Evolutionary conservation across 2,329 filamentous ascomycete genomes (phyloP).

Genomic region (Verticillium longisporum): DNA sequence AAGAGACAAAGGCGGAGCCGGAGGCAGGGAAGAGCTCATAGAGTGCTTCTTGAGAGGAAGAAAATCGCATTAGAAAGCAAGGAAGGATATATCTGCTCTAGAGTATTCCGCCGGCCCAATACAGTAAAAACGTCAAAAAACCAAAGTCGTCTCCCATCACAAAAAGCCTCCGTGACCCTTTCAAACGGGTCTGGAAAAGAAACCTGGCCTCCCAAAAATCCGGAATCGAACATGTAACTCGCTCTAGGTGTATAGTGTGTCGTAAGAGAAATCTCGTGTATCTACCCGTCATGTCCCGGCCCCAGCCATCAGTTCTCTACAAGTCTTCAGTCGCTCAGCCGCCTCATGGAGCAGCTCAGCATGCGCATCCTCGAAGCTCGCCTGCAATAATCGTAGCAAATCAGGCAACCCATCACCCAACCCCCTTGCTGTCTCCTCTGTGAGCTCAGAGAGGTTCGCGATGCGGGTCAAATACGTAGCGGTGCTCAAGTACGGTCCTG

Average conservation of each 20-base stretch:
- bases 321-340: constrained; percentile 61
- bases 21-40: constrained; percentile 16
- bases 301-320: constrained; percentile 45
- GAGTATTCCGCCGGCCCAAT: not conserved
- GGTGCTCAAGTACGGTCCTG: constrained; percentile 22
- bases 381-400: constrained; percentile 34
- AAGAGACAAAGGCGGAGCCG: constrained; percentile 15
- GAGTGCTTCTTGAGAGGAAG: not conserved
- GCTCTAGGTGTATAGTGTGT: not conserved
- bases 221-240: not conserved
- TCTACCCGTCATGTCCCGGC: not conserved
- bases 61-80: not conserved
- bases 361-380: constrained; percentile 35
- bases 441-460: constrained; percentile 63
- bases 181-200: not conserved
- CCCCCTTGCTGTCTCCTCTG: constrained; percentile 58
- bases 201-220: not conserved
- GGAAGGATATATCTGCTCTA: not conserved
- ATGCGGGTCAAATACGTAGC: constrained; percentile 50
- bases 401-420: constrained; percentile 50
- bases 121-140: not conserved
- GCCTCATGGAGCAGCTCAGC: constrained; percentile 75
- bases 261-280: not conserved
- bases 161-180: not conserved
- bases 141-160: not conserved